Evolutionary conservation across 768 basidiomycete genomes (phyloP), one percentile per base, ranked within the genome.

Genomic region (Basidioascus undulatus): DNA sequence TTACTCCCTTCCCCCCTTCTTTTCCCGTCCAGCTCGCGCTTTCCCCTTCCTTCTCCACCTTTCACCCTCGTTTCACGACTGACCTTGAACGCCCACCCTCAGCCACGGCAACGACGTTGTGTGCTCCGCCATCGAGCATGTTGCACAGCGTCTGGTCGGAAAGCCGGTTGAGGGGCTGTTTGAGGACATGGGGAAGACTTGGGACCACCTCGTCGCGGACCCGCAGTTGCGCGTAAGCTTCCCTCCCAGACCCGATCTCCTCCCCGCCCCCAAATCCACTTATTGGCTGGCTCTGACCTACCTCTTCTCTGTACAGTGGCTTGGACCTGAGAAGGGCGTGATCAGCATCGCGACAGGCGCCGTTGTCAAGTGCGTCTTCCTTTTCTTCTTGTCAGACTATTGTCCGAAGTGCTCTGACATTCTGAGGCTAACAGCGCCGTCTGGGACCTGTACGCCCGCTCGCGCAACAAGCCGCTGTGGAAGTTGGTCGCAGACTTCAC

Each of bases 41-140:
- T n/a, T n/a, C n/a, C n/a, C n/a, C n/a, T n/a, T n/a, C n/a, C n/a
- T n/a, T n/a, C n/a, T n/a, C n/a, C n/a, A n/a, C n/a, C n/a, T n/a
- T n/a, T n/a, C n/a, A n/a, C n/a, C n/a, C n/a, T n/a, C n/a, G n/a
- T n/a, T n/a, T n/a, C n/a, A n/a, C n/a, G n/a, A n/a, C n/a, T n/a
- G n/a, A n/a, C n/a, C n/a, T 11, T 16, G 15, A 16, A 34, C 55
- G 56, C 56, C 35, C 56, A 56, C 30, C 55, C 55, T 40, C n/a
- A n/a, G n/a, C n/a, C 74, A 87, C 32, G 87, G 87, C 23, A 94
- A 86, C 53, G 87, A 96, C 45, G 84, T 92, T 47, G 87, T 89
- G 32, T 86, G 82, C 57, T 64, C 62, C 27, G 75, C 82, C 0
- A 84, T 92, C 55, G 62, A 68, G 45, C 69, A 72, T 53, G 70